Evolutionary conservation across 345 rosid species (phyloP).

Genomic region (Bruguiera parviflora): DNA sequence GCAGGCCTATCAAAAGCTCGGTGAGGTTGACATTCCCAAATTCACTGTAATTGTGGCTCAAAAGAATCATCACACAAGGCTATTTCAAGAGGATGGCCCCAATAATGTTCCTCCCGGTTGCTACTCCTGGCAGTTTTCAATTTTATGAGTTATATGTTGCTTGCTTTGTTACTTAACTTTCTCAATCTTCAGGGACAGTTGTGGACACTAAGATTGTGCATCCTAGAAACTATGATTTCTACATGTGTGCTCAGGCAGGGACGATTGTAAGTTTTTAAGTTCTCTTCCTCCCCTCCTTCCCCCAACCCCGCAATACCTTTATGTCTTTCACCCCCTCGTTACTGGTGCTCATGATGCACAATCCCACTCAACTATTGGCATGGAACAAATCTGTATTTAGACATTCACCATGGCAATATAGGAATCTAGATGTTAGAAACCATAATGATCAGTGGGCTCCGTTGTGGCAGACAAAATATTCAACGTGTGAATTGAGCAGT

Average conservation of each 20-base stretch:
- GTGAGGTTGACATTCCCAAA: constrained; percentile 56
- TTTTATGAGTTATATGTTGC: constrained; percentile 4
- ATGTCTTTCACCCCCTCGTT: no score
- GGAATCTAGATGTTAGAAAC: no score
- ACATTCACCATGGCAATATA: no score
- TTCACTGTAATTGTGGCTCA: constrained; percentile 82
- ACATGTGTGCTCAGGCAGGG: constrained; percentile 87
- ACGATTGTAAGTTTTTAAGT: constrained; percentile 47
- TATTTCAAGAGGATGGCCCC: constrained; percentile 54
- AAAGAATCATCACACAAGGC: constrained; percentile 86
- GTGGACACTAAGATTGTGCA: constrained; percentile 81
- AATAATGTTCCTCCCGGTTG: constrained; percentile 92
- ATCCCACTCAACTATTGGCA: no score
- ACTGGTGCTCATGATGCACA: no score
- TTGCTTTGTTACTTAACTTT: constrained; percentile 11
- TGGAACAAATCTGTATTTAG: no score
- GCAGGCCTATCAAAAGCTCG: constrained; percentile 77
- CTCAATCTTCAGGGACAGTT: constrained; percentile 55
- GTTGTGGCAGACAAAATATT: no score
- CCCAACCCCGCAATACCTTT: no score
- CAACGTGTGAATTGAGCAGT: no score
- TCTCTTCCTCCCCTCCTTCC: neutral
- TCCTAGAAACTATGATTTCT: constrained; percentile 81
- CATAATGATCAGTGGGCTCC: no score
- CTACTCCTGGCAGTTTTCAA: neutral